Base-by-base conservation (phyloP, 2,329 filamentous ascomycete genomes). In the Fusarium sacchari region DNA sequence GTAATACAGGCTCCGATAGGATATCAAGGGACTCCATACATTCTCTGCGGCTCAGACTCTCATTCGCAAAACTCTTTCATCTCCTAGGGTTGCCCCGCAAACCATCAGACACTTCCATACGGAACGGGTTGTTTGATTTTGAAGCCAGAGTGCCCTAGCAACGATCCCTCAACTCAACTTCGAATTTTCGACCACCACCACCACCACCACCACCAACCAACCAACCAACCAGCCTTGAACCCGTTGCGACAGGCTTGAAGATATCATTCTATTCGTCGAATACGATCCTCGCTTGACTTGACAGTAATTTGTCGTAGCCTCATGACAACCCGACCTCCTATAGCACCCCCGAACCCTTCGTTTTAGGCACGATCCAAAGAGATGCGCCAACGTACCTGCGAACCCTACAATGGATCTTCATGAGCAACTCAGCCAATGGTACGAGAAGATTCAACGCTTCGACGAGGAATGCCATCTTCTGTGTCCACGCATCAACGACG, bases 401-500 rank as follows among this genome's bases (percentile, higher is more conserved):
- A 40, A 42, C 67, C 50, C 70, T 64, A 81, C 65, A 59, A 86
- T 86, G 85, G 80, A 81, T 53, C 78, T 80, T 47, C 78, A 80
- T 46, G 83, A 86, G 69, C 82, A 85, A 73, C 81, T 87, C 60
- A 81, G 77, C 24, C 79, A 82, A 60, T 85, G 83, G 79, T 86
- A 82, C 69, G 82, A 84, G 68, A 82, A 85, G 65, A 79, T 87
- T 5, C 81, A 84, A 50, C 78, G 81, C 34, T 81, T 88, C n/a
- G 83, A 84, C 7, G 46, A 80, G n/a, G 82, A 87, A 20, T 82
- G 85, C 30, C 93, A 95, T 77, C 85, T 94, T 59, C 88, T 94
- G 67, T 95, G 93, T 70, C 91, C 93, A 4, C 90, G 89, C 68
- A 81, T 89, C 63, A 83, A 85, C 74, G 88, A 90, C 52, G 88